Evolutionary conservation across 1,139 yeast genomes (phyloP), one percentile per base, ranked within the genome.

Genomic region (Sugiyamaella novakii): DNA sequence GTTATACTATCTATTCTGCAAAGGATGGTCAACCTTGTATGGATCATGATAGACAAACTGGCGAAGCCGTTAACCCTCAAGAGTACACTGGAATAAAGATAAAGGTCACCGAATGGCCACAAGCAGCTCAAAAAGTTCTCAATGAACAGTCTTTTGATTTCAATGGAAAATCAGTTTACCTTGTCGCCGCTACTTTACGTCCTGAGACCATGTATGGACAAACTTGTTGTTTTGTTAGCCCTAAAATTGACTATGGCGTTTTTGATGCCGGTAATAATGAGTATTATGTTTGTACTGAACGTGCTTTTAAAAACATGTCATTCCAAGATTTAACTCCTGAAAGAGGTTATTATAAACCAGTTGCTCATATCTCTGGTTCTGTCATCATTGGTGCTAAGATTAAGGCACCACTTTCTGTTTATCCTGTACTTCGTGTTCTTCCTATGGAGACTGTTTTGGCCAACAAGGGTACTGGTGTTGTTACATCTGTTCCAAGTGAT

Each of bases 171-270:
- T 84, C 82, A 59, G 77, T 89, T 34, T 89, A 69, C 72, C 76
- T 92, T 56, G 89, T 94, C 48, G 98, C 99, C 54, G 98, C 98
- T 31, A 92, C 98, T 60, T 81, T 94, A 63, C 85, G 99, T 75
- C 97, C 99, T 31, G 99, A 92, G 74, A 92, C 99, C 60, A 88
- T 94, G 97, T 91, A 91, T 65, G 98, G 98, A 57, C 98, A 94
- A 76, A 86, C 96, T 2, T 87, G 96, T 77, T 91, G 98, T 77
- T 94, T 92, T 64, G 98, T 92, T 27, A 87, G 96, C 42, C 97
- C 98, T 64, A 89, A 87, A 74, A 87, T 92, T 62, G 81, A 79
- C 48, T 92, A 94, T 65, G 98, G 98, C 66, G 71, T 92, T 47
- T 94, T 87, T 67, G 87, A 88, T 66, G 95, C 91, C 51, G 95